Evolutionary conservation across 345 rosid genomes (phyloP), one percentile per base, ranked within the genome.

Genomic region (Camelina neglecta): DNA sequence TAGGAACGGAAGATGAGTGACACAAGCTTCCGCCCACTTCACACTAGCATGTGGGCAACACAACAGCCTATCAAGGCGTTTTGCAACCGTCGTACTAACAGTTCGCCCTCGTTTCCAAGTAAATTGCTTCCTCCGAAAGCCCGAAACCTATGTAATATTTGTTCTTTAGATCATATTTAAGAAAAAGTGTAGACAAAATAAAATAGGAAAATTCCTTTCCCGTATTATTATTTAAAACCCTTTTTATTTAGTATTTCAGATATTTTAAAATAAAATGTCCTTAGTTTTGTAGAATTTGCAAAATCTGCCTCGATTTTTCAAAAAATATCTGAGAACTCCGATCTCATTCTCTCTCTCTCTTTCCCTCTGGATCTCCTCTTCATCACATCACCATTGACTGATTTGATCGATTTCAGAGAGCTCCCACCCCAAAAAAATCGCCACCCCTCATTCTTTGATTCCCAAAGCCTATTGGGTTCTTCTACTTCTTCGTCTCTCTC

Each of bases 361-460:
- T 72, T 62, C 73, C 53, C 69, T 67, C 74, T 70, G 53, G 80
- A 62, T 69, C 80, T 77, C 71, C 66, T 29, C 31, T 29, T 4
- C 65, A 55, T 64, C 72, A 48, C 42, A 65, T 41, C 60, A 24
- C 49, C 77, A 69, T 76, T 70, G 75, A 70, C 80, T 47, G 51
- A 47, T 47, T 47, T 77, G 75, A 38, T 76, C 80, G 71, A 54
- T 38, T 38, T 48, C 8, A 39, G 3, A 58, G 65, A 58, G 65
- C 75, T 60, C 60, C 16, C 49, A 47, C 23, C 42, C 55, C 48
- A 11, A 6, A 60, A 50, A 24, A 76, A 45, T 71, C 80, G 54
- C 50, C 44, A 38, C 47, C 80, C 35, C 35, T 51, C 53, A 9
- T 12, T 41, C 21, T 12, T 18, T 39, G 16, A 31, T 35, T 56